phyloP scores from a whole-genome alignment of 2,329 filamentous ascomycete species.

The Talaromyces sp. region DNA sequence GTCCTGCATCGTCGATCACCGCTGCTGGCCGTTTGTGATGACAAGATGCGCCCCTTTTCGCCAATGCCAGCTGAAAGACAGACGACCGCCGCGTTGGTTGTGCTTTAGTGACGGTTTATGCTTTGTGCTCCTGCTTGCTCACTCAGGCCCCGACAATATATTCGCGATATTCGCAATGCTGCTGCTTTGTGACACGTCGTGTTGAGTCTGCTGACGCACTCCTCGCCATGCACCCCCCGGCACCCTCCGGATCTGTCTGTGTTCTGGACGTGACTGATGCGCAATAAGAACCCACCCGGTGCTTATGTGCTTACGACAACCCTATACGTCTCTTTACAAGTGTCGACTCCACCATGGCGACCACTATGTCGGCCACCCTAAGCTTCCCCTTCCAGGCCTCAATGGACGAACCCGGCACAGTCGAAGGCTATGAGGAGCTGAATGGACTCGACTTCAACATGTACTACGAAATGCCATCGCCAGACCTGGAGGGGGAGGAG shows the following conservation, averaged over 20 bases:
- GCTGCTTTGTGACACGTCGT: background rate
- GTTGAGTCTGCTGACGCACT: background rate
- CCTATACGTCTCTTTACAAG: background rate
- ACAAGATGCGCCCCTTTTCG: background rate
- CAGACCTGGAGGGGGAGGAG: background rate
- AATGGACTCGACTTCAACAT: conserved; percentile 2
- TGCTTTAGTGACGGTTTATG: too few species aligned
- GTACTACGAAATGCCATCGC: background rate
- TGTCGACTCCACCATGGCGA: conserved; percentile 3
- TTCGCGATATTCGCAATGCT: background rate
- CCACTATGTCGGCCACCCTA: conserved; percentile 11
- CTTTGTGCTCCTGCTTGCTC: too few species aligned
- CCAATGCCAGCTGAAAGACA: background rate
- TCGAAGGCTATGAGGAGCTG: background rate
- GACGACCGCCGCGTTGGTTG: too few species aligned
- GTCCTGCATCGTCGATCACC: background rate
- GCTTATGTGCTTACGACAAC: background rate
- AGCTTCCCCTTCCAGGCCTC: conserved; percentile 10
- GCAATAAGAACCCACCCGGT: background rate
- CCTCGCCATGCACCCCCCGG: background rate
- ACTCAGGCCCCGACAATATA: background rate
- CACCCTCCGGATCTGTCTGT: background rate
- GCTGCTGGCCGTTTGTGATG: background rate
- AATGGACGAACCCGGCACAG: background rate
- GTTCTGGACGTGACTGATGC: background rate